Evolutionary conservation across 306 rosid genomes (phyloP), one percentile per base, ranked within the genome.

Genomic region (Fragaria iinumae): DNA sequence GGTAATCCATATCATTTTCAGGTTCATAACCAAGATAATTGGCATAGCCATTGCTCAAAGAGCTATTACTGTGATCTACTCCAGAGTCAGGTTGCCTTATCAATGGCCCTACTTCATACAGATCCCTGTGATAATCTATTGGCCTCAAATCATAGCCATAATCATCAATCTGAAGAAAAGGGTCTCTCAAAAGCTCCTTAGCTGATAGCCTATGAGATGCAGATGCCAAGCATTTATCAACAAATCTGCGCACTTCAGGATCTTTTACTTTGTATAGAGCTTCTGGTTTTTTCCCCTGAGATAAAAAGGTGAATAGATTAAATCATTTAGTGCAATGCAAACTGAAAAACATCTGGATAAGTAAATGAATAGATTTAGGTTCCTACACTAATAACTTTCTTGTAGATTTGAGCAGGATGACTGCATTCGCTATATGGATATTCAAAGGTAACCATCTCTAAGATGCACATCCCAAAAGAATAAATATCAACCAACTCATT

Each of bases 401-500:
- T 93, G 89, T 96, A 96, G 59, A 96, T 96, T 81, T 96, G 93
- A 79, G 96, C 99, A 56, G 98, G 93, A 83, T 93, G 93, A 57
- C 67, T 84, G 87, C 99, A 96, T 91, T 93, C 99, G 70, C 97
- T 92, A 52, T 93, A 96, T 59, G 98, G 99, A 85, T 96, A 96
- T 76, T 96, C 97, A 77, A 84, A 88, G 74, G 99, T 93, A 57
- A 96, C 97, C 98, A 96, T 96, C 89, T 96, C 99, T 83, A 96
- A 84, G 55, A 96, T 85, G 79, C 99, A 93, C 99, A 96, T 96
- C 73, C 99, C 99, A 82, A 96, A 93, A 57, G 99, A 82, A 83
- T 96, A 96, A 52, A 92, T 93, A 76, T 96, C 99, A n/a, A 96
- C 94, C 48, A 96, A 87, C 76, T 96, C 97, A 76, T 96, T 91